These are phyloP conservation scores for Thermothelomyces thermophilus DNA, from an alignment of 2,329 filamentous ascomycete species.

Conservation along the genomic window DNA sequence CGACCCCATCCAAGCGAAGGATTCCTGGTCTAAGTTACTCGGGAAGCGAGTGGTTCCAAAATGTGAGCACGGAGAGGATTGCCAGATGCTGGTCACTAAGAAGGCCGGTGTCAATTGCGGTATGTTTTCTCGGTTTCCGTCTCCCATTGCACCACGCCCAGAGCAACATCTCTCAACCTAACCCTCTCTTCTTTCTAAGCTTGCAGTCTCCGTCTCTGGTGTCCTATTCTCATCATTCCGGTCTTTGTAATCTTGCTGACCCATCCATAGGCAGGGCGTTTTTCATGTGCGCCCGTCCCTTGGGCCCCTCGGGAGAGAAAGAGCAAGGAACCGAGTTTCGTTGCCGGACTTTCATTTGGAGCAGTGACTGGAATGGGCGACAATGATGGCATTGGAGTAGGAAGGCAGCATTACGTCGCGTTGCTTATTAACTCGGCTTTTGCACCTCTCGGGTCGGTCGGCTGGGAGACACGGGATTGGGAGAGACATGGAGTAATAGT, in stretches of 20 bases:
- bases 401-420: no score
- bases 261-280: slow-evolving; percentile 48
- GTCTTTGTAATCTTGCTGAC: not conserved
- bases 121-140: slow-evolving; percentile 33
- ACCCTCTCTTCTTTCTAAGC: no score
- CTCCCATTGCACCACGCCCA: no score
- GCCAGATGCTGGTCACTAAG: slow-evolving; percentile 76
- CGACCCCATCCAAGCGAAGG: slow-evolving; percentile 66
- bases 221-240: no score
- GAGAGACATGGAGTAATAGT: no score
- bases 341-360: slow-evolving; percentile 77
- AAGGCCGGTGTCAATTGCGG: slow-evolving; percentile 80
- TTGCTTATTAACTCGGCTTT: no score
- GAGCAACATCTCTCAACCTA: no score
- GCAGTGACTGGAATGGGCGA: slow-evolving; percentile 47
- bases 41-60: slow-evolving; percentile 65
- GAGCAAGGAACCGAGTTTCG: slow-evolving; percentile 81
- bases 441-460: no score
- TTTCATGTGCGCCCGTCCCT: slow-evolving; percentile 60
- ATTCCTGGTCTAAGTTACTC: slow-evolving; percentile 81
- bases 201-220: no score
- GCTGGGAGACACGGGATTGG: no score
- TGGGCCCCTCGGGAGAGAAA: slow-evolving; percentile 79
- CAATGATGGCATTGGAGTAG: no score
- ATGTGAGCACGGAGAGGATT: slow-evolving; percentile 86